Conservation (phyloP, 1,284 basidiomycete species). For the Cutaneotrichosporon curvatum region DNA sequence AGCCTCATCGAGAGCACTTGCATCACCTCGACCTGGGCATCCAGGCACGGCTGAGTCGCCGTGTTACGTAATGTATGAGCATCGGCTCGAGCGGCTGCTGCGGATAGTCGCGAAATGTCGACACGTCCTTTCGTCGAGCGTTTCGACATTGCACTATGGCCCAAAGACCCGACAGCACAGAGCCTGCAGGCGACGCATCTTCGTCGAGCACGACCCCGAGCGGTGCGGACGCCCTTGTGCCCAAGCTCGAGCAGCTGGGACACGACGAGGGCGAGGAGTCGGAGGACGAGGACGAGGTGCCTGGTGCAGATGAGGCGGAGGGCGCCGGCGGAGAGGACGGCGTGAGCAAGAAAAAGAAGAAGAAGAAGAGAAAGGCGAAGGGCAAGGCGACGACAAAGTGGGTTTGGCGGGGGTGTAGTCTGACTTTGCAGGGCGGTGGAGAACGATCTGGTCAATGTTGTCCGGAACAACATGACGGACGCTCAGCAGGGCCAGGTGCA, state of each 20-base stretch:
- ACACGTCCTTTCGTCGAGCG: too few relatives aligned
- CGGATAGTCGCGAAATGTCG: too few relatives aligned
- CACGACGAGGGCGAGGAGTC: conserved; percentile 10
- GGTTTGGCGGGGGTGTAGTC: too few relatives aligned
- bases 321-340: conserved; percentile 20
- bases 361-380: conserved; percentile 31
- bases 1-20: too few relatives aligned
- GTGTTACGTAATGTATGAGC: neutral
- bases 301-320: conserved; percentile 16
- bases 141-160: neutral
- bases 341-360: conserved; percentile 22
- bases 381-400: conserved; percentile 22
- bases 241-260: conserved; percentile 10
- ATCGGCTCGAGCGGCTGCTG: neutral
- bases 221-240: neutral
- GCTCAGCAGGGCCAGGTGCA: conserved; percentile 1
- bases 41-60: neutral
- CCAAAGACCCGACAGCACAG: conserved; percentile 1
- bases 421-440: conserved; percentile 1
- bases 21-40: too few relatives aligned
- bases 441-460: conserved; percentile 8
- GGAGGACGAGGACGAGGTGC: conserved; percentile 8
- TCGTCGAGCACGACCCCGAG: too few relatives aligned
- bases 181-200: too few relatives aligned
- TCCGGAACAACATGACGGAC: conserved; percentile 11